phyloP scores from a whole-genome alignment of 108 stramenopile genomes.

The Cylindrotheca closterium region DNA sequence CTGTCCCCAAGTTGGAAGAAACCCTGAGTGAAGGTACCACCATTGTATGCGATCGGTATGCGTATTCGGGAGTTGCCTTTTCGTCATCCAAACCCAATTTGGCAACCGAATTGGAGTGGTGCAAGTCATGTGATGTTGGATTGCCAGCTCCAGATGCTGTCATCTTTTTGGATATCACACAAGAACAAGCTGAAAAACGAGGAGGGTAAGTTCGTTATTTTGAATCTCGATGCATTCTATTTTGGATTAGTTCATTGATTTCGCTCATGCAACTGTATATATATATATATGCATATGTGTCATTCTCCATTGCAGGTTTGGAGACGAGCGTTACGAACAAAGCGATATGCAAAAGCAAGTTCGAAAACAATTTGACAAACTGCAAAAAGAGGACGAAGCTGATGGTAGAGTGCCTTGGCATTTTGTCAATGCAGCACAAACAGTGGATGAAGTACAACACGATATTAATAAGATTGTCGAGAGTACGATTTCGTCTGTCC shows the following conservation, averaged over 20 bases:
- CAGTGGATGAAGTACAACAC: conserved; percentile 71
- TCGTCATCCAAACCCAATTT: conserved; percentile 84
- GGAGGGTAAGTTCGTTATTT: conserved; percentile 80
- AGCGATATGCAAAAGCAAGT: conserved; percentile 82
- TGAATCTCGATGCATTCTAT: not conserved
- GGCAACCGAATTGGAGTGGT: conserved; percentile 80
- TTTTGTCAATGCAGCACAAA: conserved; percentile 74
- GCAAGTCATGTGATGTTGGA: conserved; percentile 89
- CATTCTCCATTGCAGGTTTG: too few species aligned
- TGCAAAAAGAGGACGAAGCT: conserved; percentile 57
- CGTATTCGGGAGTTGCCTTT: conserved; percentile 98
- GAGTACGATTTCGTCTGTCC: conserved; percentile 49
- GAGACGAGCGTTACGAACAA: conserved; percentile 88
- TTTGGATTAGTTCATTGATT: not conserved
- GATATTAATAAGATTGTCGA: conserved; percentile 65
- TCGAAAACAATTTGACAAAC: conserved; percentile 71
- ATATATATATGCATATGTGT: too few species aligned
- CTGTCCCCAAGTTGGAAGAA: conserved; percentile 51
- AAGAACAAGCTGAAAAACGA: conserved; percentile 85
- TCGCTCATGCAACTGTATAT: not conserved
- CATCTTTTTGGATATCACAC: conserved; percentile 91
- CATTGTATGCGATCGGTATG: conserved; percentile 95
- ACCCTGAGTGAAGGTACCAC: conserved; percentile 65
- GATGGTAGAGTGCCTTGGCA: conserved; percentile 71
- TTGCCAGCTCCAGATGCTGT: conserved; percentile 97